Conservation (phyloP, 2,329 filamentous ascomycete species). For the Didymella glomerata region DNA sequence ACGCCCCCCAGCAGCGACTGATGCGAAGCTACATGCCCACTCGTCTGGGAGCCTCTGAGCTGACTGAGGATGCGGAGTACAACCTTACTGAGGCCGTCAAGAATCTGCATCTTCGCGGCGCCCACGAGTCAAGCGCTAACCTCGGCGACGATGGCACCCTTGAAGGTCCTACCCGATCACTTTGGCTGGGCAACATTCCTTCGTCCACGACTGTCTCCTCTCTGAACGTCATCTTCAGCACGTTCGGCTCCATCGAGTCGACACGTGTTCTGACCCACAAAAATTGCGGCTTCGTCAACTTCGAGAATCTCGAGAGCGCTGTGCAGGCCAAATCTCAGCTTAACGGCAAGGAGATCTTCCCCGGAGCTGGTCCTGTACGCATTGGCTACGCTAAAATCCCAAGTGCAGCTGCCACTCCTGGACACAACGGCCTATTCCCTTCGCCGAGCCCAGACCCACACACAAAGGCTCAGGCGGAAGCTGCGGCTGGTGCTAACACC, state of each 20-base stretch:
- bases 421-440: conserved; percentile 84
- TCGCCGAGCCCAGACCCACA: conserved; percentile 92
- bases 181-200: conserved; percentile 98
- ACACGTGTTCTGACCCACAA: conserved; percentile 96
- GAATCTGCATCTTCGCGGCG: conserved; percentile 77
- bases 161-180: conserved; percentile 87
- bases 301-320: conserved; percentile 88
- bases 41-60: conserved; percentile 73
- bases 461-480: conserved; percentile 59
- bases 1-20: conserved; percentile 72
- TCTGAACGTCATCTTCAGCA: conserved; percentile 91
- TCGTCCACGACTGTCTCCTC: conserved; percentile 97
- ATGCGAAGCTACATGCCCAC: conserved; percentile 77
- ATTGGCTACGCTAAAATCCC: conserved; percentile 98
- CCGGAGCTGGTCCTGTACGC: conserved; percentile 89
- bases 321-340: conserved; percentile 85
- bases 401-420: conserved; percentile 86
- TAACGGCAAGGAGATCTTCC: conserved; percentile 98
- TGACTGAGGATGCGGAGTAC: conserved; percentile 80
- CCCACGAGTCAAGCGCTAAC: conserved; percentile 62
- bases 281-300: conserved; percentile 99
- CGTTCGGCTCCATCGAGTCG: conserved; percentile 90
- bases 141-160: conserved; percentile 79
- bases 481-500: conserved; percentile 48
- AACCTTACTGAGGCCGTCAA: conserved; percentile 84